Base-by-base conservation (phyloP, 2,329 filamentous ascomycete species). In the Fusarium goolgardi region DNA sequence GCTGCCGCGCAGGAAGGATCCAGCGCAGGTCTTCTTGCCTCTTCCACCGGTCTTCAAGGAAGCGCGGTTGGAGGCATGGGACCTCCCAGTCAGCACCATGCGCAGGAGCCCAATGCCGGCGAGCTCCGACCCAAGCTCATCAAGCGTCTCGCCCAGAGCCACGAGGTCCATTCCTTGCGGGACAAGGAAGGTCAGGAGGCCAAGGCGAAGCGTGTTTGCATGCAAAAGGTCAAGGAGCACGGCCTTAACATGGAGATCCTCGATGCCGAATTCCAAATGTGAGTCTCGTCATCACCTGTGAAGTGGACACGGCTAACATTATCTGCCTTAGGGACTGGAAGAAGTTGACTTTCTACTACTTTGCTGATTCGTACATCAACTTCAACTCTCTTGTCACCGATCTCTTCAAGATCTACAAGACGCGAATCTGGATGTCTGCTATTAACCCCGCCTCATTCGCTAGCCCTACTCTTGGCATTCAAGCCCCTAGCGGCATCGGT, bases 401-500 rank as follows among this genome's bases (percentile, higher is more conserved):
- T 77, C 85, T 99, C 15, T 99, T 98, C 86, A 98, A 98, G 81
- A 95, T 98, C 66, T 99, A 98, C 85, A 99, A 99, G 83, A 97
- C 95, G 23, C 89, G 96, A 72, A 99, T 99, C 74, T 99, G 96
- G 96, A 97, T 99, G 93, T 98, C 95, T 6, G 96, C 96, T 6
- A 97, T 99, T 79, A 99, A 99, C 77, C 96, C 96, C 10, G 96
- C 95, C 7, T 97, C 95, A 0, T 97, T 98, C 78, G 92, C 92
- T 25, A 94, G 90, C 66, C 91, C 92, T 20, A 89, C 88, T 5
- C 83, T 92, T 49, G 91, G 91, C 27, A 82, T 94, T 23, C 89
- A 90, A 76, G 88, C 90, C 4, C 88, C 90, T 2, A 90, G 88
- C 65, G 87, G 87, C 29, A 85, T 91, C 71, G 87, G 88, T 0